phyloP scores from a whole-genome alignment of 2,329 filamentous ascomycete species.

The Ophiostoma sp. region DNA sequence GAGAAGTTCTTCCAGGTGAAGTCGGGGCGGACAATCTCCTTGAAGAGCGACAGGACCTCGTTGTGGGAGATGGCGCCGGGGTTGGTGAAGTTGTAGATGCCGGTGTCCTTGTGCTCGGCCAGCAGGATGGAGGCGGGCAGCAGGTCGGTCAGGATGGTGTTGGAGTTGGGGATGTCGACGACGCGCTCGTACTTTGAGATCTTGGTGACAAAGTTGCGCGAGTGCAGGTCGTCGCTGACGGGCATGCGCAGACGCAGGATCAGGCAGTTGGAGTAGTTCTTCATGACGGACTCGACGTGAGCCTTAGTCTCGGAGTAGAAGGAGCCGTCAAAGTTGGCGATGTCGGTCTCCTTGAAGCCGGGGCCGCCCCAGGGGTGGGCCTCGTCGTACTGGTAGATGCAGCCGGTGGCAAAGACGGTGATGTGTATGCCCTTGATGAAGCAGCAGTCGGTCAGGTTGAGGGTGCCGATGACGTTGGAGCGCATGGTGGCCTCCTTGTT shows the following conservation, averaged over 20 bases:
- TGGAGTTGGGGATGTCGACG: constrained; percentile 64
- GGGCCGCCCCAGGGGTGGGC: constrained; percentile 54
- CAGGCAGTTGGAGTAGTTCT: constrained; percentile 55
- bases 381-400: constrained; percentile 61
- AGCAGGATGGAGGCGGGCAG: constrained; percentile 70
- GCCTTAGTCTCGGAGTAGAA: constrained; percentile 66
- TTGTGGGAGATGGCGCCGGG: constrained; percentile 67
- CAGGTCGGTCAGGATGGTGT: constrained; percentile 60
- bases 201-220: constrained; percentile 65
- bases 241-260: constrained; percentile 65
- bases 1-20: constrained; percentile 63
- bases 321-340: constrained; percentile 60
- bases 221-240: constrained; percentile 61
- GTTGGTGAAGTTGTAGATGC: constrained; percentile 67
- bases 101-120: constrained; percentile 82
- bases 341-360: constrained; percentile 57
- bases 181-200: constrained; percentile 60
- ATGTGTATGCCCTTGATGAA: constrained; percentile 54
- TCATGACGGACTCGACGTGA: constrained; percentile 60
- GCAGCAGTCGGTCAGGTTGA: constrained; percentile 60
- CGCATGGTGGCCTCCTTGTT: constrained; percentile 63
- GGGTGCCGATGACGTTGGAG: constrained; percentile 60
- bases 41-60: constrained; percentile 59
- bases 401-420: constrained; percentile 63
- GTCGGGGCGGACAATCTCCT: constrained; percentile 55